Evolutionary conservation across 768 basidiomycete species (phyloP), one percentile per base, ranked within the genome.

Genomic region (Pluteus cervinus): DNA sequence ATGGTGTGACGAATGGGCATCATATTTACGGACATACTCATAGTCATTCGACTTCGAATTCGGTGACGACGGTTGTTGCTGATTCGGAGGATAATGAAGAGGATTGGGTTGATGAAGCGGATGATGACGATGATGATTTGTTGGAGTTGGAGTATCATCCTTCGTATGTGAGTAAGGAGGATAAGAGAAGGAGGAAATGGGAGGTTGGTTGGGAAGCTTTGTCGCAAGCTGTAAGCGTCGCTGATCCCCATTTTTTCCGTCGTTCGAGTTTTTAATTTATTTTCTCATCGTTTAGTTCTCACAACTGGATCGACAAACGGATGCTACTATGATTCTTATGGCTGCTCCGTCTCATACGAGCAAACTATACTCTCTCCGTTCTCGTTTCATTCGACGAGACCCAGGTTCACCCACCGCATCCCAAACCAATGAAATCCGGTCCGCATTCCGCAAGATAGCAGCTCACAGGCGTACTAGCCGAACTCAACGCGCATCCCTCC

Each of bases 81-180:
- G 55, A 49, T 23, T 52, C 49, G 12, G 58, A 52, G 12, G 70
- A 70, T 33, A 73, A 71, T 25, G 66, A 71, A 5, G 73, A 60
- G 1, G 79, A 82, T 46, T 86, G 86, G 74, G 64, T 86, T 43
- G 79, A 86, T 37, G 81, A 84, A 44, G 84, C 87, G 15, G 75
- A 75, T 4, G 79, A 80, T 17, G 73, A 67, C 4, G 82, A 83
- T 42, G 77, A 82, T 16, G 86, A 87, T 49, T 46, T 88, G 40
- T 54, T 87, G 36, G 79, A 86, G 29, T 60, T 88, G 37, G 84
- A 88, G 47, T 87, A 75, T 49, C 86, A 89, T 54, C 84, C 83
- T 7, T 63, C 68, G 37, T 89, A 73, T 51, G 66, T 89, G 33
- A 69, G 65, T 39, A 79, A 78, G 51, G 55, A 72, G 36, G 79